Base-by-base conservation (phyloP, 257 asterid species). In the Solanum neorickii region DNA sequence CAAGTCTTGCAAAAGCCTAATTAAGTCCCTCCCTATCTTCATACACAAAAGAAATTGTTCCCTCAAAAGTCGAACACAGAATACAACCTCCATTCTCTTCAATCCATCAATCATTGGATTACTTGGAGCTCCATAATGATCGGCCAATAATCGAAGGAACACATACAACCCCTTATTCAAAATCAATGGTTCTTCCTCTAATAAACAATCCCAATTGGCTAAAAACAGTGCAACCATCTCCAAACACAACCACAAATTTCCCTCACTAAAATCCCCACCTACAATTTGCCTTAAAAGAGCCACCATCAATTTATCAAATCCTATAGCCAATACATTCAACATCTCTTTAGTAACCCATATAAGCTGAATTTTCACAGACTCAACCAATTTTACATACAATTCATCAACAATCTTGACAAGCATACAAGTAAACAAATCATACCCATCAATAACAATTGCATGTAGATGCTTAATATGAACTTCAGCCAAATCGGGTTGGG, bases 1-100 rank as follows among this genome's bases (percentile, higher is more conserved):
- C 95, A 96, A 91, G 91, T 95, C 98, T 65, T 93, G 99, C 90
- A 96, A 91, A 90, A 96, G 94, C 93, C 99, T 90, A 60, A 96
- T 52, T 85, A 96, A 93, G 91, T 96, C 99, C 87, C 98, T 92
- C 86, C 99, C 99, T 76, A 96, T 92, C 89, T 87, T 93, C 87
- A 93, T 86, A 91, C 98, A 96, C 92, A 96, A 89, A 35, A 44
- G 68, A 72, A 95, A 95, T 1, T 90, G 90, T 87, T 94, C 94
- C 85, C 96, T 93, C 84, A 96, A 66, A 92, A 93, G 87, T 86
- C 90, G 90, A 62, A 93, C 90, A 86, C 97, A 96, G 77, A 92
- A 95, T 3, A 83, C 91, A 88, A 89, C 91, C 94, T 96, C 98
- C 93, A 91, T 52, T 87, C 83, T 85, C 92, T 90, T 91, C 92